Base-by-base conservation (phyloP, 371 early-diverging fungal genomes). In the Zychaea mexicana region DNA sequence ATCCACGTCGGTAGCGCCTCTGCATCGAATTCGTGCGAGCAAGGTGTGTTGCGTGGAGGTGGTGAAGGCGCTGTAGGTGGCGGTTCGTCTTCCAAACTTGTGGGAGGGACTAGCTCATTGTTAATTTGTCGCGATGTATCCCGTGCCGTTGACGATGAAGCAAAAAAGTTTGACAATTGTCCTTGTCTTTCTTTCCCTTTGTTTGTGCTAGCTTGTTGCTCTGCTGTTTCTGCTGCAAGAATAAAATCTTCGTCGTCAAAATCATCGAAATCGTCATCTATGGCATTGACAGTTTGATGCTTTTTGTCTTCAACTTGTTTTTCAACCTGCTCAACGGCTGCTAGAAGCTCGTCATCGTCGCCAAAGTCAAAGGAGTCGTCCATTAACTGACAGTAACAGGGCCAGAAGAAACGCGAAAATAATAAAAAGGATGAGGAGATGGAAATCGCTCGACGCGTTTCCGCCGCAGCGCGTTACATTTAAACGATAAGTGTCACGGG, bases 1-100 rank as follows among this genome's bases (percentile, higher is more conserved):
- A 93, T 81, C 93, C 93, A 95, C 0, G 90, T 86, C 4, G 83
- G 67, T 1, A 88, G 55, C 8, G 87, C 84, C 22, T 80, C 72
- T 10, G 63, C 32, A 61, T 92, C 86, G 24, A 88, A 67, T 3
- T 60, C 49, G 59, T 92, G 92, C 12, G 65, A 67, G 7, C 66
- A 71, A 2, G 53, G 68, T 17, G 72, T 70, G 17, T 60, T 52
- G 13, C 52, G 33, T 57, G 71, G 60, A 7, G 71, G 69, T 4
- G 71, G 67, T 21, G 71, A 33, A 31, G 73, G 69, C 13, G 73
- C 64, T 12, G 58, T 22, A 6, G 67, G 67, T n/a, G 57, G 53
- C 30, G 49, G 21, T 57, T 55, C 47, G 24, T 31, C 57, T 28
- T 53, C 66, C 24, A 49, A 24, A 22, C 49, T 49, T 22, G 9